phyloP scores from a whole-genome alignment of 106 monocot species.

The Platanthera guangdongensis region DNA sequence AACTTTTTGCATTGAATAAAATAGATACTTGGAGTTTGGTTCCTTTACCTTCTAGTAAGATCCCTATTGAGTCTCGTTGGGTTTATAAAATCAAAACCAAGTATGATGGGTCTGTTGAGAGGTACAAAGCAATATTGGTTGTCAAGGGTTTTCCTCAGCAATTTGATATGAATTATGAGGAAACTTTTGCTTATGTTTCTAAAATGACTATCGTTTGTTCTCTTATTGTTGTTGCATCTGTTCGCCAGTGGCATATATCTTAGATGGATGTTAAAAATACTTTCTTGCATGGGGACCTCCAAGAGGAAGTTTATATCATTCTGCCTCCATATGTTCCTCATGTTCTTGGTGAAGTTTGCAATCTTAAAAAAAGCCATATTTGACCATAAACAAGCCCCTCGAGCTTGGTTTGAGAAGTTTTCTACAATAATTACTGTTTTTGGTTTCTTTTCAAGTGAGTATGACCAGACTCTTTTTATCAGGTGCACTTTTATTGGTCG shows the following conservation, averaged over 20 bases:
- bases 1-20: neutral
- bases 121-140: neutral
- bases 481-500: no score
- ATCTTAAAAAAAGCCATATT: neutral
- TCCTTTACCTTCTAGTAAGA: neutral
- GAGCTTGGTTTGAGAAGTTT: neutral
- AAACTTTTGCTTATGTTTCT: no score
- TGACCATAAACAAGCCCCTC: neutral
- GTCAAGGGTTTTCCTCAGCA: no score
- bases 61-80: neutral
- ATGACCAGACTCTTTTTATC: no score
- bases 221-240: no score
- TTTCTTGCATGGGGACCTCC: neutral
- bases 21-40: neutral
- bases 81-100: neutral
- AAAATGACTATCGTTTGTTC: no score
- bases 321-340: neutral
- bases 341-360: neutral
- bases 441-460: neutral
- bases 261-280: no score
- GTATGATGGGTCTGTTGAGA: neutral
- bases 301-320: neutral
- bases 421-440: neutral
- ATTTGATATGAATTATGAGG: no score
- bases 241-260: no score